Base-by-base conservation (phyloP, 2,329 filamentous ascomycete species). In the Fusarium sp. region DNA sequence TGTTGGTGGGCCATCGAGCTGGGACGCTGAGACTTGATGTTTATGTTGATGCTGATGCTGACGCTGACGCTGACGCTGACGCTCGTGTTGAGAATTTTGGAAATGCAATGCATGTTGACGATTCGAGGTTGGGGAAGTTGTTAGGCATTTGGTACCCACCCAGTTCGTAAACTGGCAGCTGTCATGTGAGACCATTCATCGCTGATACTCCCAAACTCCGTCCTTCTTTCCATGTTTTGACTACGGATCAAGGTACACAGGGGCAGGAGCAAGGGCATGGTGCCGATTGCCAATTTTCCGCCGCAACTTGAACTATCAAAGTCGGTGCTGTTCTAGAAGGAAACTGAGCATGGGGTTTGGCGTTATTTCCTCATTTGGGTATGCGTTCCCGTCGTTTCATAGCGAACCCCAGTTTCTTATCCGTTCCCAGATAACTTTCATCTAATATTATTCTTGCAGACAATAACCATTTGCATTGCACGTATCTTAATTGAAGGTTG, bases 301-400 rank as follows among this genome's bases (percentile, higher is more conserved):
- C 33, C 17, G 33, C 11, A 35, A 35, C 33, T 11, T 30, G 28
- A 10, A 30, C 33, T n/a, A n/a, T n/a, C n/a, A 35, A n/a, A 17
- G n/a, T 37, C 19, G 35, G 10, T 40, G 30, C 17, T 62, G 37
- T 69, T 68, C 52, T 68, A 57, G 65, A 67, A 69, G 48, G 56
- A 55, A 60, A 49, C 24, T 6, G 39, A 44, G 37, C 48, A 44
- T 62, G 41, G 43, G 32, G 37, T 40, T 43, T 52, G 39, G 48
- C 41, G 32, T 11, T 30, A 30, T 30, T 30, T 30, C 52, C 60
- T 65, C 53, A 41, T 66, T 35, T 24, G 30, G 40, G 24, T 44
- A 40, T 24, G 45, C 14, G 28, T 43, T 32, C 44, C 37, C 15
- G 6, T 35, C 24, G 13, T 51, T 28, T 48, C 45, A 35, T 40